A percentile compares a stretch with the other conserved stretches of the same genome.
Evolutionary conservation across 305 asterid species (phyloP).

Genomic region (Withania somnifera): DNA sequence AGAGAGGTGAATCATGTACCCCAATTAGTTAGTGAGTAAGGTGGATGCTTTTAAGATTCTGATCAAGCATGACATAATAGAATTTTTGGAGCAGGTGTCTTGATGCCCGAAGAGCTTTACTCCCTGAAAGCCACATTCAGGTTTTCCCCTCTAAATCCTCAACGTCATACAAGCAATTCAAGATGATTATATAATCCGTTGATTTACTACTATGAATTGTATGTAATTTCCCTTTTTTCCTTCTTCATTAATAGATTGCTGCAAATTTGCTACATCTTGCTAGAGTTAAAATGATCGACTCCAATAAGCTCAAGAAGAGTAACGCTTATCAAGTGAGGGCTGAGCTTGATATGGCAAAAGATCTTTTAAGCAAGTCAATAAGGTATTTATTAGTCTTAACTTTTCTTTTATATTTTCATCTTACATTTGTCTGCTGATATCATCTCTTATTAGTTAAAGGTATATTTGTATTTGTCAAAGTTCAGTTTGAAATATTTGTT

Average conservation of each 20-base stretch:
- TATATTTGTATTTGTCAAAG: neutral
- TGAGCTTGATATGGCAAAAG: slow-evolving; percentile 55
- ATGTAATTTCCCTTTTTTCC: neutral
- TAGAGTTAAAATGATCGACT: slow-evolving; percentile 47
- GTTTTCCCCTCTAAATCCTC: slow-evolving; percentile 11
- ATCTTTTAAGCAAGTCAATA: slow-evolving; percentile 42
- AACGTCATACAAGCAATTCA: neutral
- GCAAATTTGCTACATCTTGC: slow-evolving; percentile 68
- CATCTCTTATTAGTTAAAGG: neutral
- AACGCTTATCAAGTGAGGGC: slow-evolving; percentile 36
- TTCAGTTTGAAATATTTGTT: neutral
- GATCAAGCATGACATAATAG: slow-evolving; percentile 13
- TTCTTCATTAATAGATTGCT: slow-evolving; percentile 48
- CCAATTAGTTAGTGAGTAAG: slow-evolving; percentile 7
- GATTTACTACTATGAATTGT: neutral
- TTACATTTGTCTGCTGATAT: neutral
- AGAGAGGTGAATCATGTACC: slow-evolving; percentile 38
- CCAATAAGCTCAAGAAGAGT: slow-evolving; percentile 39
- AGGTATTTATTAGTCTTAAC: slow-evolving; percentile 33
- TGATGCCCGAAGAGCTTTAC: slow-evolving; percentile 49
- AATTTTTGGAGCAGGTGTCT: slow-evolving; percentile 61
- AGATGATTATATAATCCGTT: neutral
- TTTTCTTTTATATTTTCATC: neutral
- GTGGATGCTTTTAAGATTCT: slow-evolving; percentile 11
- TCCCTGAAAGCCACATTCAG: slow-evolving; percentile 74